These are phyloP conservation scores for Clonostachys solani DNA, from an alignment of 2,329 filamentous ascomycete species.

Conservation along the genomic window DNA sequence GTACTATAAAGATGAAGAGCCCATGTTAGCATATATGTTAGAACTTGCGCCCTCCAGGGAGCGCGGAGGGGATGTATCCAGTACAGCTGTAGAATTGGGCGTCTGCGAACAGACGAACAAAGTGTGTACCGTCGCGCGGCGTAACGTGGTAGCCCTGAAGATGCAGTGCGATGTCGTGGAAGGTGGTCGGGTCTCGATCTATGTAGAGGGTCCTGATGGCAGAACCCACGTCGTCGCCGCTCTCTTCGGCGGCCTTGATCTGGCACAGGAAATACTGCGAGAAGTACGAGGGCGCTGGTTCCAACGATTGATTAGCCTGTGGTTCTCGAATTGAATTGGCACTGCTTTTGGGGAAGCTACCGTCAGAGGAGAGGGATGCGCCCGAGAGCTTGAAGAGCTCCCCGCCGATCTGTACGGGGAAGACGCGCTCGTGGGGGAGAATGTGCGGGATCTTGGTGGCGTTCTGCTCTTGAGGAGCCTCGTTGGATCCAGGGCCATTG, in stretches of 20 bases:
- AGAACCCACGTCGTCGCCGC: conserved; percentile 43
- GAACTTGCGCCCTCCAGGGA: too few relatives aligned
- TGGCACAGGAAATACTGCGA: conserved; percentile 90
- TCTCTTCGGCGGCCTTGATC: conserved; percentile 58
- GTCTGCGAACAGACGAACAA: conserved; percentile 89
- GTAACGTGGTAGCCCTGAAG: conserved; percentile 87
- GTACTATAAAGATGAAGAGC: conserved; percentile 48
- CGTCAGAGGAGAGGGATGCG: conserved; percentile 69
- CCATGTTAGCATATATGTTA: background rate
- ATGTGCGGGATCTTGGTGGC: conserved; percentile 44
- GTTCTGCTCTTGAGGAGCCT: too few relatives aligned
- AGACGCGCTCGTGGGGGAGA: conserved; percentile 68
- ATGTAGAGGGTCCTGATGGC: conserved; percentile 83
- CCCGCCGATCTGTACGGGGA: conserved; percentile 70
- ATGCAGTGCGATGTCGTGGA: conserved; percentile 84
- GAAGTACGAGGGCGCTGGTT: conserved; percentile 86
- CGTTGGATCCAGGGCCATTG: background rate
- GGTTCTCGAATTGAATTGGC: background rate
- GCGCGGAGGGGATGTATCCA: conserved; percentile 15
- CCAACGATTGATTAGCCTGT: background rate
- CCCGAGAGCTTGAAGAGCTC: conserved; percentile 71
- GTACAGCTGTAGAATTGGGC: conserved; percentile 88
- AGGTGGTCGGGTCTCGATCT: conserved; percentile 86
- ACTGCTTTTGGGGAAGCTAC: conserved; percentile 34
- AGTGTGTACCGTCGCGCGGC: conserved; percentile 79